Conservation (phyloP, 1,139 yeast species). For the Candida sp. region DNA sequence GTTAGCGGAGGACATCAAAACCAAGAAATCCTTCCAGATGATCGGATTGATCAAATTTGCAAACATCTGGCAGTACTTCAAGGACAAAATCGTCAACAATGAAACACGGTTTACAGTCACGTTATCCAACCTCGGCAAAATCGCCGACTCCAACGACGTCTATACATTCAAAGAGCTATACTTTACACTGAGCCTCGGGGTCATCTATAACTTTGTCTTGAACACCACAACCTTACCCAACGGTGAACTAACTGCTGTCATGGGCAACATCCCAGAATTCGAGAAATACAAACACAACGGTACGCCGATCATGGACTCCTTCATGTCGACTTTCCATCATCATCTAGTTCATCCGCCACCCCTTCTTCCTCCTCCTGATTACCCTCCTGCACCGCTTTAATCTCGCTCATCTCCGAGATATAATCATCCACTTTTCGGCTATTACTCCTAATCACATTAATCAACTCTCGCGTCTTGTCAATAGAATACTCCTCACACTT, state of each 20-base stretch:
- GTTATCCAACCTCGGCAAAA: conserved; percentile 25
- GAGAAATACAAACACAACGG: conserved; percentile 11
- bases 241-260: conserved; percentile 23
- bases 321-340: conserved; percentile 8
- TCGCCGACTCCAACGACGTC: conserved; percentile 13
- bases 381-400: not conserved
- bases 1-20: conserved; percentile 15
- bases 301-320: conserved; percentile 13
- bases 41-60: conserved; percentile 18
- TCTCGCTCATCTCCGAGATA: conserved; percentile 1
- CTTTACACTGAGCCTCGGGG: conserved; percentile 25
- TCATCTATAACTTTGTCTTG: conserved; percentile 22
- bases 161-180: conserved; percentile 20
- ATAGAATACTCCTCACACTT: conserved; percentile 78
- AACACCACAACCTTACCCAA: conserved; percentile 21
- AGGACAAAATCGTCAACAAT: conserved; percentile 11
- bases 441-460: conserved; percentile 22
- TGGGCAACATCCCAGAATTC: conserved; percentile 23
- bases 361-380: conserved; percentile 7
- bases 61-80: conserved; percentile 17
- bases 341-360: not conserved
- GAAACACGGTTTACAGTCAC: conserved; percentile 21
- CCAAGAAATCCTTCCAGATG: conserved; percentile 17
- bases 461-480: conserved; percentile 41
- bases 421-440: conserved; percentile 4